Base-by-base conservation (phyloP, 2,329 filamentous ascomycete species). In the Pseudohalonectria lignicola region DNA sequence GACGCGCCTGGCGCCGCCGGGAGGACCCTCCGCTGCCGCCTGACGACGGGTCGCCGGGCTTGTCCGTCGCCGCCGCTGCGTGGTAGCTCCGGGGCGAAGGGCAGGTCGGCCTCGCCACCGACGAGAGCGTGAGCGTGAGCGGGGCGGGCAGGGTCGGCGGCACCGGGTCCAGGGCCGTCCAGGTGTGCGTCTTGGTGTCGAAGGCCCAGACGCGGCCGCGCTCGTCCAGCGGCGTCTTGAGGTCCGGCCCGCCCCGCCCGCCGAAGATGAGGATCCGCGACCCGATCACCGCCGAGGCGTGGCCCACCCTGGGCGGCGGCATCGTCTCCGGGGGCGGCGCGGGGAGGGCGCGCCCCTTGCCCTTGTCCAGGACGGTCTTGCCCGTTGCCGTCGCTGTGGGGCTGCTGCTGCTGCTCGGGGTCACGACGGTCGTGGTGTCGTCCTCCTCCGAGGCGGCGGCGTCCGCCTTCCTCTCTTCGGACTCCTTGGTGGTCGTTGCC, bases 201-300 rank as follows among this genome's bases (percentile, higher is more conserved):
- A 84, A 88, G 21, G 77, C 66, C 86, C 86, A 93, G 37, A 93
- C 67, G 3, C 76, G 67, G 13, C 86, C 86, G 10, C 65, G 56
- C 51, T 94, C 86, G 37, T 88, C 75, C 10, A 94, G 65, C 1
- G 84, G 76, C 15, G 7, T 20, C 20, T 71, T 63, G 73, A 84
- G 79, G 20, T 75, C 76, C 3, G 67, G 59, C 0, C 82, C 82
- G 25, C 81, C 79, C 32, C 84, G 77, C 9, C 87, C 86, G 34
- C 85, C 86, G 57, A 88, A 94, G 31, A 93, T 46, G 59, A 90
- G 90, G 49, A 93, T 77, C 17, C 76, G 77, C 32, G 71, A 69
- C 41, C 78, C 70, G 41, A 92, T 72, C 1, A 76, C 69, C 11
- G 79, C 73, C 0, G 80, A 75, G 25, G 85, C 79, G 47, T 86